Percentiles rank a stretch among this genome's conserved stretches.
phyloP scores from a whole-genome alignment of 805 yeast genomes.

The Priceomyces fermenticarens region DNA sequence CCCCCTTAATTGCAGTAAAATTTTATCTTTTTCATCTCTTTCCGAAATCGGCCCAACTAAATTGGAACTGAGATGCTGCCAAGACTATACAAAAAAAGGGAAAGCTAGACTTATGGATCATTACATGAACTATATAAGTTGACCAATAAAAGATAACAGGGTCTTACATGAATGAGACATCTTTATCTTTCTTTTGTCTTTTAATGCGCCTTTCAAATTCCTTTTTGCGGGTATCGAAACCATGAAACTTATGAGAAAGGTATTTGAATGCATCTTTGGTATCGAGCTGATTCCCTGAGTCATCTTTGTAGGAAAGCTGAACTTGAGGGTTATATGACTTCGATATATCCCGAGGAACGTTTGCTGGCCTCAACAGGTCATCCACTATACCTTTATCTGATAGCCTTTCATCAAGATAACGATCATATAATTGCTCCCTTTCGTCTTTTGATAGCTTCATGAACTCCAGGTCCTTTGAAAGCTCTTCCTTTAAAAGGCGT shows the following conservation, averaged over 20 bases:
- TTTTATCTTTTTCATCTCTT: conserved; percentile 12
- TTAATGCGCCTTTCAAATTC: not conserved
- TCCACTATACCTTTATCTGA: conserved; percentile 19
- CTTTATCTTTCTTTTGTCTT: not conserved
- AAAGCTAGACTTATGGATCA: no score
- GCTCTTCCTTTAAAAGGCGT: conserved; percentile 26
- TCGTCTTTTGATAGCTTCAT: conserved; percentile 25
- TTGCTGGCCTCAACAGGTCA: not conserved
- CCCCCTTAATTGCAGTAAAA: not conserved
- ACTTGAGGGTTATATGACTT: conserved; percentile 45
- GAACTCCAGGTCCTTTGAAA: conserved; percentile 23
- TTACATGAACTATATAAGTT: no score
- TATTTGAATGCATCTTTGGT: conserved; percentile 75
- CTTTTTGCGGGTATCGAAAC: conserved; percentile 20
- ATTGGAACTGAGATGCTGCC: no score
- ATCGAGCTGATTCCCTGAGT: conserved; percentile 53
- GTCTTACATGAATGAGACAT: not conserved
- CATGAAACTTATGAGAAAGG: conserved; percentile 77
- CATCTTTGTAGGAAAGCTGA: conserved; percentile 60
- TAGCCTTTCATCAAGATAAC: conserved; percentile 27
- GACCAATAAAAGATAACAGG: not conserved
- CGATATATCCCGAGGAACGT: not conserved
- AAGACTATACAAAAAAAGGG: no score
- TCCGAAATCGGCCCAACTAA: conserved; percentile 6
- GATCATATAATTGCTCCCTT: conserved; percentile 21